These are phyloP conservation scores for Blepharisma stoltei DNA, from an alignment of 73 alveolate species.

Conservation along the genomic window DNA sequence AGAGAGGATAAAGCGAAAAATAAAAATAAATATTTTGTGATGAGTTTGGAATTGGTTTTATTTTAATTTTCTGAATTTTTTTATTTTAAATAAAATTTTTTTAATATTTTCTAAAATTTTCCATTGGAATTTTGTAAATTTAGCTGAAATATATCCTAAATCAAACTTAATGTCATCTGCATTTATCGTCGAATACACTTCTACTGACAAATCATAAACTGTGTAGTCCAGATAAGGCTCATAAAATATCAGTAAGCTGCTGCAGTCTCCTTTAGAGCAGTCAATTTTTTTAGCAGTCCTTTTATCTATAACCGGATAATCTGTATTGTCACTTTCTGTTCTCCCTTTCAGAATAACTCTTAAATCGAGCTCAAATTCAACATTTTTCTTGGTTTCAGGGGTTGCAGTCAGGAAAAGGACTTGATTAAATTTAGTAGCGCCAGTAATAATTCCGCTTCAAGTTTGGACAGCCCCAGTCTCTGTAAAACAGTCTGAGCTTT, in stretches of 20 bases:
- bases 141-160: neutral
- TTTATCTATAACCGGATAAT: neutral
- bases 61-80: too few species aligned
- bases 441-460: neutral
- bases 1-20: neutral
- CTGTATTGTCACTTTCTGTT: neutral
- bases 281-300: neutral
- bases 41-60: too few species aligned
- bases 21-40: slow-evolving; percentile 5
- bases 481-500: too few species aligned
- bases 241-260: neutral
- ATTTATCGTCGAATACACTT: neutral
- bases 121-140: slow-evolving; percentile 4
- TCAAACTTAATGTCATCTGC: slow-evolving; percentile 1
- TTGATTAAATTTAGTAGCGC: neutral
- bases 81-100: too few species aligned
- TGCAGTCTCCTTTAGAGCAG: neutral
- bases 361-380: neutral
- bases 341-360: neutral
- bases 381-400: neutral
- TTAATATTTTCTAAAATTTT: too few species aligned
- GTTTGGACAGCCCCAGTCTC: too few species aligned
- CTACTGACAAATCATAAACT: neutral
- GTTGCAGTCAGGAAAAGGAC: neutral
- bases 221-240: slow-evolving; percentile 2